Base-by-base conservation (phyloP, 208 protist genomes). In the Acanthamoeba royreba region DNA sequence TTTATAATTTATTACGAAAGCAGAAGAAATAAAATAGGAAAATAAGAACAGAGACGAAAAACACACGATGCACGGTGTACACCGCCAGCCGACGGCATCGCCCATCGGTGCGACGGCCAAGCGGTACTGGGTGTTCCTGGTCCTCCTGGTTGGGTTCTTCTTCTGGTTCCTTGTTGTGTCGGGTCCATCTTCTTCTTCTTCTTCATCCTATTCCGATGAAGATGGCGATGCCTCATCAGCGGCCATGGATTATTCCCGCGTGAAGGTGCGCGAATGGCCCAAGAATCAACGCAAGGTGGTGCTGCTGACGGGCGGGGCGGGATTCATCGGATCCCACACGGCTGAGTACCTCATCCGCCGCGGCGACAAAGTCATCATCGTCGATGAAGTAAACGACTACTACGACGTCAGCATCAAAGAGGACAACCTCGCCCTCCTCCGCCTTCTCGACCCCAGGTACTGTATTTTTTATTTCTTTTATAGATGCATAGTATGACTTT, bases 341-440 rank as follows among this genome's bases (percentile, higher is more conserved):
- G 58, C 88, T 3, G 31, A 38, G 0, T 15, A 35, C 31, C 63
- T 93, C 38, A 55, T 93, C 2, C 35, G 46, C 31, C 43, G 88
- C 52, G 88, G 88, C 31, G 88, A 93, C 46, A 63, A 93, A 28
- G 88, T 93, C 22, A 93, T 93, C 19, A 58, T 93, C 1, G 63
- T 93, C 28, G 88, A 93, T 25, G 88, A 93, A 47, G 47, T 93
- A 22, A 93, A 93, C 63, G 66, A 93, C 46, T 93, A 93, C 66
- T 93, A 93, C 46, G 88, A 93, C 69, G 7, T 93, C 43, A 28
- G 42, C 45, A 77, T 83, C 46, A 93, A 93, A 63, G 63, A 81
- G 40, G 88, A 77, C 35, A 93, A 93, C 47, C 52, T 93, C 31
- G 63, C 63, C 45, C 28, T 87, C 28, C 49, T 55, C 77, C 42